Evolutionary conservation across 345 rosid genomes (phyloP).

Genomic region (Aurinia saxatilis): DNA sequence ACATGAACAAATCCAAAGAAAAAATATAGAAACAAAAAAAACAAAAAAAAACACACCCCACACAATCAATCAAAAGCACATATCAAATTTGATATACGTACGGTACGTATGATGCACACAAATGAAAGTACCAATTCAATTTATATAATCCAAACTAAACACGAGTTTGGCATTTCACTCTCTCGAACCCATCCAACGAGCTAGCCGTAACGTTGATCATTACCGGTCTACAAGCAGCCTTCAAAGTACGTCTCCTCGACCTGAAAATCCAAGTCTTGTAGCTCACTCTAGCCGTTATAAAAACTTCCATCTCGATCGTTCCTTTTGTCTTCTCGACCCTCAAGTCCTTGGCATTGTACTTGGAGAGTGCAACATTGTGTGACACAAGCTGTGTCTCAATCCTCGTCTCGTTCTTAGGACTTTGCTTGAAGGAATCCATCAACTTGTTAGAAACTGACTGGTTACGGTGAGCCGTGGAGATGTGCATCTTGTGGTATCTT

Average conservation of each 20-base stretch:
- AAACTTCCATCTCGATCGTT: constrained; percentile 41
- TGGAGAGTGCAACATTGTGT: constrained; percentile 37
- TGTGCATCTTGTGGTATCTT: constrained; percentile 51
- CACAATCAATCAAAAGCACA: constrained; percentile 12
- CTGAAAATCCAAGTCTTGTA: constrained; percentile 56
- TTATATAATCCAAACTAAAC: constrained; percentile 22
- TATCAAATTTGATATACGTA: constrained; percentile 8
- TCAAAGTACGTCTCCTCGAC: constrained; percentile 39
- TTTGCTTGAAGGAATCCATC: constrained; percentile 55
- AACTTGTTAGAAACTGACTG: constrained; percentile 48
- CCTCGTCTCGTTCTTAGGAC: constrained; percentile 48
- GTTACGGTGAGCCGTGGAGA: constrained; percentile 44
- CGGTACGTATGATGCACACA: constrained; percentile 5
- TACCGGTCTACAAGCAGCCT: constrained; percentile 44
- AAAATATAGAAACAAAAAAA: not conserved
- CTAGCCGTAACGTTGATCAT: constrained; percentile 29
- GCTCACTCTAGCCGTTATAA: constrained; percentile 50
- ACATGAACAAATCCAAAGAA: constrained; percentile 11
- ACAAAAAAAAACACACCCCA: not conserved
- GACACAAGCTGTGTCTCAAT: constrained; percentile 46
- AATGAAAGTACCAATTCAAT: constrained; percentile 6
- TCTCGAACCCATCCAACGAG: constrained; percentile 36
- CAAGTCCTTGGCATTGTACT: constrained; percentile 36
- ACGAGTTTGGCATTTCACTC: constrained; percentile 39
- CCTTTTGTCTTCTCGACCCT: constrained; percentile 37